Base-by-base conservation (phyloP, 352 stramenopile genomes). In the Phytophthora ohioensis region DNA sequence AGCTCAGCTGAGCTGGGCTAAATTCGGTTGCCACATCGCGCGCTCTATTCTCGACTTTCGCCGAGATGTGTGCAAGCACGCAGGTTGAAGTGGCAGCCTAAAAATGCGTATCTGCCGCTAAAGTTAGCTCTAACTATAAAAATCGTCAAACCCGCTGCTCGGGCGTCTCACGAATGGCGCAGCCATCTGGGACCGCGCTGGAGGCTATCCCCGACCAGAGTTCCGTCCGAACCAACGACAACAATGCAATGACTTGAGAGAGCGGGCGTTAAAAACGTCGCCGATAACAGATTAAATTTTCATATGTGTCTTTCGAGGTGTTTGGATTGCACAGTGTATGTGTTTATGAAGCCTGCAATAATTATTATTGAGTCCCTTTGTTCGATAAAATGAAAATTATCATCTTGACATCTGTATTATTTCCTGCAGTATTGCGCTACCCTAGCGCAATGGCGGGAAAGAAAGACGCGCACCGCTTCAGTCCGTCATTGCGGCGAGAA, bases 11-110 rank as follows among this genome's bases (percentile, higher is more conserved):
- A 63, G 48, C 36, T 67, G 42, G 52, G 42, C 42, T 52, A 17
- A 45, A 49, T 47, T 4, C 5, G 47, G 42, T 61, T 57, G 64
- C 43, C 32, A 47, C 51, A 39, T 73, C 54, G 46, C 52, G 41
- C 41, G 66, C 66, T 68, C 57, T 72, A 63, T 72, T 62, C 62
- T 36, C n/a, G 55, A 63, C 51, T 69, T 54, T 41, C 41, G 21
- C 32, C 53, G 31, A 43, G 52, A 69, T 51, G 43, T 58, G 54
- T 65, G 46, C 54, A 17, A 30, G 63, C 41, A 69, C 53, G 27
- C 61, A 48, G 53, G 55, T 64, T 64, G 62, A 64, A 69, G 52
- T 58, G 53, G 45, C 42, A 9, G 34, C 10, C 36, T 46, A 41
- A 46, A 62, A 51, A 59, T 57, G 52, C 41, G 41, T 39, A 53